Base-by-base conservation (phyloP, 257 asterid species). In the Apocynum venetum region DNA sequence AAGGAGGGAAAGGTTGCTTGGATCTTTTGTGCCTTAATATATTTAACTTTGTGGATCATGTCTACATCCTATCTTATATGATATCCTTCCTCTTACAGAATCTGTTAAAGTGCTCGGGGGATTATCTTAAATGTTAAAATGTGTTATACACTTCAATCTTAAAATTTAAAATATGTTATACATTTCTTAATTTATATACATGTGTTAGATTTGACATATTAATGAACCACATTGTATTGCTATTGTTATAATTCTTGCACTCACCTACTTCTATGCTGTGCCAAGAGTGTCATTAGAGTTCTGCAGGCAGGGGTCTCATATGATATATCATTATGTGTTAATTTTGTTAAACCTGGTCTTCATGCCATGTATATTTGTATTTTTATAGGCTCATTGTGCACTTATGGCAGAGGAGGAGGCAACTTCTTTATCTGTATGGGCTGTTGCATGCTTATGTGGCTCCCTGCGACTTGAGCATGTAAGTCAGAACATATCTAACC, bases 321-420 rank as follows among this genome's bases (percentile, higher is more conserved):
- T 41, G 41, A 52, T 41, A 4, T 17, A 41, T 43, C 35, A 15
- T 67, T 43, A 65, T 38, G 14, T 65, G 41, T 41, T 36, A 4
- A 2, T 17, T 43, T 43, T 68, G 73, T 41, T 43, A 19, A 17
- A 1, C 8, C 38, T 41, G 53, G 36, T 68, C 36, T 68, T 43
- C 53, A 43, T 68, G 31, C 38, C 38, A 8, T 67, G 14, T 40
- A 40, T 63, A 51, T 56, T 68, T 71, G 36, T 74, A 20, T 1
- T 73, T 52, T 79, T 77, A 47, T 84, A 96, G 99, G 98, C 85
- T 74, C 95, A 93, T 71, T 83, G 77, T 79, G 98, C 93, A 40
- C 95, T 93, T 72, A 86, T 89, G 96, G 98, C 85, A 71, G 98
- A 96, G 87, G 99, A 96, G 89, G 99, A 96, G 85, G 97, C 99